These are phyloP conservation scores for Sungouiella thailandica DNA, from an alignment of 805 yeast genomes.

Conservation along the genomic window DNA sequence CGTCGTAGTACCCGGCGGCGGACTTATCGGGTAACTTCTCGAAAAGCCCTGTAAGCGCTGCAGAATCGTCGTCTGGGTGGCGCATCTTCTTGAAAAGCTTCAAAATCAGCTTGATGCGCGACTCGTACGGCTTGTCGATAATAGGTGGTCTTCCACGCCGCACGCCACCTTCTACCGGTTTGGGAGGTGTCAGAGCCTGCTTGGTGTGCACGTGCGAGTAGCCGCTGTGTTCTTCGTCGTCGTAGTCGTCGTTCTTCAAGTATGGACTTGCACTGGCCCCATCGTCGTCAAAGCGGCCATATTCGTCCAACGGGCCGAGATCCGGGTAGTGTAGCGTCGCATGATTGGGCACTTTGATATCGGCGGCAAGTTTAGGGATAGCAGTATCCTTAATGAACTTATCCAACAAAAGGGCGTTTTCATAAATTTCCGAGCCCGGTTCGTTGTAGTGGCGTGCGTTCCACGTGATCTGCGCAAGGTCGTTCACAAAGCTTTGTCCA, in stretches of 20 bases:
- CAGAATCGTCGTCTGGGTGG: conserved; percentile 42
- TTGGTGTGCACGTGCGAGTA: conserved; percentile 4
- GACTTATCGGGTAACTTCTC: conserved; percentile 76
- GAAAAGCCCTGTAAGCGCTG: conserved; percentile 56
- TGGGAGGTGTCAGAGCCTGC: conserved; percentile 3
- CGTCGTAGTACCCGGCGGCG: conserved; percentile 50
- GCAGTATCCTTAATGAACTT: conserved; percentile 41
- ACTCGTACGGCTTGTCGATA: conserved; percentile 87
- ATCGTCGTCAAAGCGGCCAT: conserved; percentile 10
- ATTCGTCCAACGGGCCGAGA: conserved; percentile 54
- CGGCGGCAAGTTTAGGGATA: conserved; percentile 46
- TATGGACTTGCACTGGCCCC: conserved; percentile 8
- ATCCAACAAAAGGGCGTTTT: conserved; percentile 61
- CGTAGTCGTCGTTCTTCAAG: conserved; percentile 11
- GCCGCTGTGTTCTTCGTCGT: conserved; percentile 12
- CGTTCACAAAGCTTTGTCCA: conserved; percentile 68
- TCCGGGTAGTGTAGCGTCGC: conserved; percentile 49
- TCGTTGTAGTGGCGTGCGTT: conserved; percentile 84
- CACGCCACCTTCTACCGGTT: conserved; percentile 40
- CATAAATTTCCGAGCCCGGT: conserved; percentile 60
- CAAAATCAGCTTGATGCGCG: conserved; percentile 81
- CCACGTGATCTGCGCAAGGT: conserved; percentile 82
- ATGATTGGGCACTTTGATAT: conserved; percentile 31
- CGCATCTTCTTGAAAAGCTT: conserved; percentile 74
- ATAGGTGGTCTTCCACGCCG: conserved; percentile 90